Base-by-base conservation (phyloP, 2,329 filamentous ascomycete genomes). In the Blumeria graminis region DNA sequence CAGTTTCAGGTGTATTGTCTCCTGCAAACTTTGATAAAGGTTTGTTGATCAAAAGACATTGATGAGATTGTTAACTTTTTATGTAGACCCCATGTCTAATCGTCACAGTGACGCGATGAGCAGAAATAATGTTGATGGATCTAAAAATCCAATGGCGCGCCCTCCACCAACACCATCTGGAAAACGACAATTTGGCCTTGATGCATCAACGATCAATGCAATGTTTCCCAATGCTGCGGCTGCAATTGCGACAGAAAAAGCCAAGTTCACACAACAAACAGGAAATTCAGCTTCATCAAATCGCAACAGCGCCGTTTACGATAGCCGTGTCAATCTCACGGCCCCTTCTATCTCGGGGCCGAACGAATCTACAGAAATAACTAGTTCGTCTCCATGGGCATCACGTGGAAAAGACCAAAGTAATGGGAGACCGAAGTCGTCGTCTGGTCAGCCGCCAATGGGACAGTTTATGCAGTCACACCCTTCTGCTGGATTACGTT, bases 161-260 rank as follows among this genome's bases (percentile, higher is more conserved):
- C 84, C 84, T 60, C 83, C 85, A 41, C 80, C 84, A 57, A 86
- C 84, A 54, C 80, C 87, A 11, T 77, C 82, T 55, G 79, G 81
- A 55, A 96, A 95, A 73, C 82, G 92, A 63, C 92, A 94, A 68
- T 96, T 92, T 50, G 88, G 84, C n/a, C 80, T 98, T 57, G 90
- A 96, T 67, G 77, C 86, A 5, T 87, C 83, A 35, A 93, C 87
- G 28, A 95, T 98, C 70, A 94, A 94, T 70, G 88, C 87, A 64
- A 96, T 98, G 92, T 98, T 98, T 69, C 92, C 92, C 6, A 92
- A 98, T 72, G 92, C 92, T 48, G 92, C 92, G 13, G 90, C 90
- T 45, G 92, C 92, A n/a, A 96, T 98, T 68, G 90, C 90, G 32
- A 94, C 92, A 59, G 90, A 98, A 70, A 95, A 95, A 73, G 90